These are phyloP conservation scores for Yamadazyma takamatsuzukensis DNA, from an alignment of 805 yeast genomes.

Conservation along the genomic window DNA sequence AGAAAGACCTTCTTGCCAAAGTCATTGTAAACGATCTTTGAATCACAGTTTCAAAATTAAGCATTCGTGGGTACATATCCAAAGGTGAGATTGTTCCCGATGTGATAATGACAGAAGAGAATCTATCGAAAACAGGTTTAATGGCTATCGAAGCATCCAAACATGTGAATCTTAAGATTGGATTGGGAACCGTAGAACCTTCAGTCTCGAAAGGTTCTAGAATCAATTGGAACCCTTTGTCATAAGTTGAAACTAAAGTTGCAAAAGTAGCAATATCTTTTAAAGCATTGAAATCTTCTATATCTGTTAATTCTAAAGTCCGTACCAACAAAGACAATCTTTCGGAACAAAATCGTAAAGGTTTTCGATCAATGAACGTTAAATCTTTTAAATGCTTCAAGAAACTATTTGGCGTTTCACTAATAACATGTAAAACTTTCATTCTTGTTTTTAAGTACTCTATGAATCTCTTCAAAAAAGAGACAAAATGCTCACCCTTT, in stretches of 20 bases:
- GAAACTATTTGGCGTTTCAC: constrained; percentile 96
- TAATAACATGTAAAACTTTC: constrained; percentile 95
- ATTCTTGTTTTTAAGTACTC: constrained; percentile 94
- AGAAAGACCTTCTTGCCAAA: constrained; percentile 81
- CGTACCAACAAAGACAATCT: constrained; percentile 83
- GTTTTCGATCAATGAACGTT: constrained; percentile 90
- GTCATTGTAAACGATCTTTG: constrained; percentile 97
- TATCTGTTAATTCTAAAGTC: constrained; percentile 80
- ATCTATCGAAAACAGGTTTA: constrained; percentile 92
- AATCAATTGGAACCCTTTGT: constrained; percentile 85
- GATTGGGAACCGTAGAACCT: constrained; percentile 93
- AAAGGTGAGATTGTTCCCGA: constrained; percentile 98
- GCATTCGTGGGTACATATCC: constrained; percentile 98
- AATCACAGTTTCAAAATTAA: constrained; percentile 86
- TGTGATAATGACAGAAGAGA: constrained; percentile 88
- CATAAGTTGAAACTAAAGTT: constrained; percentile 91
- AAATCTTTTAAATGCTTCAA: constrained; percentile 88
- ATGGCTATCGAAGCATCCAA: constrained; percentile 97
- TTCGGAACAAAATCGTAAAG: constrained; percentile 88
- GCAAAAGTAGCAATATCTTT: constrained; percentile 98
- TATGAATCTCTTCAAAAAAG: constrained; percentile 86
- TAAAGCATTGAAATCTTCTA: constrained; percentile 88
- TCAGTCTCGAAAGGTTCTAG: constrained; percentile 95
- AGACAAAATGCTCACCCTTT: constrained; percentile 94
- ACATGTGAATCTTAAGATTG: constrained; percentile 88